These are phyloP conservation scores for Hemileccinum rubropunctum DNA, from an alignment of 768 basidiomycete genomes.

Conservation along the genomic window DNA sequence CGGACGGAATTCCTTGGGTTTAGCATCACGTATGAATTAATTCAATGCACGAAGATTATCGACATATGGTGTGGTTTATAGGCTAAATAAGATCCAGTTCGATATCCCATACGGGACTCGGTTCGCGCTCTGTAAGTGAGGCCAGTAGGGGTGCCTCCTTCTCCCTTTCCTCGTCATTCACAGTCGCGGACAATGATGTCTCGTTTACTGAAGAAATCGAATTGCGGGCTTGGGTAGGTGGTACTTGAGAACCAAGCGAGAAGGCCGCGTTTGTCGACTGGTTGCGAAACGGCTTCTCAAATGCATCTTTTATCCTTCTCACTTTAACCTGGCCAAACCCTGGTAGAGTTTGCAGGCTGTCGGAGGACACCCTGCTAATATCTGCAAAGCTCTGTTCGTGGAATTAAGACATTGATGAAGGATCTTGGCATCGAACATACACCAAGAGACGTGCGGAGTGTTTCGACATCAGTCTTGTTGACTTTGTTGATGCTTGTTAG, in stretches of 20 bases:
- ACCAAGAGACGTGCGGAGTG: constrained; percentile 86
- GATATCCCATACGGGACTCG: constrained; percentile 73
- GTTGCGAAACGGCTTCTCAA: constrained; percentile 84
- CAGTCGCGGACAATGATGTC: neutral
- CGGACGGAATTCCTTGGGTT: too few relatives aligned
- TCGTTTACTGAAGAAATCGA: neutral
- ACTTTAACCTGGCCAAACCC: constrained; percentile 96
- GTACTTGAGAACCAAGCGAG: constrained; percentile 28
- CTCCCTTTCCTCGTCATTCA: constrained; percentile 4
- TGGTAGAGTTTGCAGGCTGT: constrained; percentile 78
- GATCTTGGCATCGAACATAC: constrained; percentile 45
- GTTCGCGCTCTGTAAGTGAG: constrained; percentile 29
- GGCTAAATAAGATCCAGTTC: constrained; percentile 51
- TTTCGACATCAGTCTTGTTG: constrained; percentile 97
- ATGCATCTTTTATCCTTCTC: constrained; percentile 84
- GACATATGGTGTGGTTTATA: constrained; percentile 15
- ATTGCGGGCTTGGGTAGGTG: neutral
- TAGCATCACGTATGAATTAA: too few relatives aligned
- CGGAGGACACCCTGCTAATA: constrained; percentile 69
- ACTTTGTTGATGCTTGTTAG: constrained; percentile 90
- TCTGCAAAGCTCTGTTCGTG: constrained; percentile 74
- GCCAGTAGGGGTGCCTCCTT: constrained; percentile 14
- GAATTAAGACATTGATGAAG: constrained; percentile 1
- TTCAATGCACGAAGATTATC: too few relatives aligned
- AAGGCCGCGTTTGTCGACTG: constrained; percentile 50